Conservation (phyloP, 345 rosid genomes). For the Anastatica hierochuntica region DNA sequence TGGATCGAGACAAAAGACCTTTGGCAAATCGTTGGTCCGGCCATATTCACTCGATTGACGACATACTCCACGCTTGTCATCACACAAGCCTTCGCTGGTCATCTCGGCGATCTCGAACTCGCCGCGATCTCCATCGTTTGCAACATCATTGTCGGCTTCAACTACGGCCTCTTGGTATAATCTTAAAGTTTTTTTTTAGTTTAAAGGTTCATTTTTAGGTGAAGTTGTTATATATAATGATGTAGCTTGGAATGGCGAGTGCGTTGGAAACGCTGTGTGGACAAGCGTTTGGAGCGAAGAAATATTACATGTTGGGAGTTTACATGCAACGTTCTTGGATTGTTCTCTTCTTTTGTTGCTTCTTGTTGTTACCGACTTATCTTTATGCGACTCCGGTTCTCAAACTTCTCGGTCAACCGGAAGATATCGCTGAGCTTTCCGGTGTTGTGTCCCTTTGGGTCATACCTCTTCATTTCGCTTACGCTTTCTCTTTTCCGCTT, state of each 20-base stretch:
- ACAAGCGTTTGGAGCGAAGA: constrained; percentile 67
- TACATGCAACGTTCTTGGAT: constrained; percentile 74
- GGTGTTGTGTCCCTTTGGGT: constrained; percentile 39
- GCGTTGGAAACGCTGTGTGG: too few relatives aligned
- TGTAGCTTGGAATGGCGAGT: constrained; percentile 69
- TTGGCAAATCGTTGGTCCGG: constrained; percentile 84
- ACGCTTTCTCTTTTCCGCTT: constrained; percentile 43
- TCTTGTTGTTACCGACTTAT: constrained; percentile 42
- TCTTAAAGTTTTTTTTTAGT: too few relatives aligned
- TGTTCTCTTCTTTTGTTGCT: constrained; percentile 35
- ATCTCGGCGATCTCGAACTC: constrained; percentile 80
- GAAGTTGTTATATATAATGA: neutral
- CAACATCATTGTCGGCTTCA: constrained; percentile 63
- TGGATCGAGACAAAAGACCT: constrained; percentile 74
- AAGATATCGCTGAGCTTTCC: constrained; percentile 54
- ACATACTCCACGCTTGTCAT: constrained; percentile 73
- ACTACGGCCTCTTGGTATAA: constrained; percentile 87
- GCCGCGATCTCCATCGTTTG: constrained; percentile 77
- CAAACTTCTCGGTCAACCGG: constrained; percentile 49
- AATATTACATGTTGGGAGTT: constrained; percentile 47
- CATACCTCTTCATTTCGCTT: constrained; percentile 57
- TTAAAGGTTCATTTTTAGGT: too few relatives aligned
- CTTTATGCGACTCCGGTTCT: constrained; percentile 45
- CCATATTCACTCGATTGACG: constrained; percentile 65
- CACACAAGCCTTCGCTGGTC: too few relatives aligned